Base-by-base conservation (phyloP, 441 rosid genomes). In the Lepidium campestre region DNA sequence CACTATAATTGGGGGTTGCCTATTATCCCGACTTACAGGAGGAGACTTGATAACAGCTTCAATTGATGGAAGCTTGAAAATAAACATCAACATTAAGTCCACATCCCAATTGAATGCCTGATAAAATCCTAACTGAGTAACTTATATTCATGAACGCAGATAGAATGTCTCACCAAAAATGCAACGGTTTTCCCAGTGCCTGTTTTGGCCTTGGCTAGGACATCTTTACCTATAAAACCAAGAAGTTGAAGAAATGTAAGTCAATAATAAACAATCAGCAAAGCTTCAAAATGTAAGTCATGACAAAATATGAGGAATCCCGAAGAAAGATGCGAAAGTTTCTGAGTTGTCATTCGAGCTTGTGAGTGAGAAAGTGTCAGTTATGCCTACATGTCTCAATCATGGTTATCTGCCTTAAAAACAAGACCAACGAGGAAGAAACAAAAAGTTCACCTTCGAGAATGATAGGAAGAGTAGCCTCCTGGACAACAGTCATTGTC, bases 151-250 rank as follows among this genome's bases (percentile, higher is more conserved):
- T 32, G 4, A 67, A 20, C 52, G 31, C 46, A 27, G 9, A 57
- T n/a, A 20, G 47, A 29, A 48, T 45, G 62, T 14, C 62, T 57
- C 34, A 57, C 62, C 62, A 57, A 39, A 39, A 91, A 94, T 3
- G 97, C 98, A 23, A 91, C 88, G 5, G 96, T 91, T 85, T 94
- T 94, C 57, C 98, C 99, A 12, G 97, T 91, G 68, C 99, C 99
- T 2, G 98, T 89, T 39, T 57, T 57, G 47, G 62, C 62, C 87
- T 91, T 93, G 61, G 97, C 96, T 68, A 93, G 79, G 36, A 91
- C 91, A 84, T 93, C 99, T 85, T 89, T 93, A 62, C 96, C 97
- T 91, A 77, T n/a, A 75, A 47, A 71, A 22, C 13, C 44, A 55
- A 34, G 59, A 17, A 47, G 18, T 42, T 34, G 6, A 54, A 14